Base-by-base conservation (phyloP, 495 filamentous ascomycete genomes). In the Podospora pseudopauciseta region DNA sequence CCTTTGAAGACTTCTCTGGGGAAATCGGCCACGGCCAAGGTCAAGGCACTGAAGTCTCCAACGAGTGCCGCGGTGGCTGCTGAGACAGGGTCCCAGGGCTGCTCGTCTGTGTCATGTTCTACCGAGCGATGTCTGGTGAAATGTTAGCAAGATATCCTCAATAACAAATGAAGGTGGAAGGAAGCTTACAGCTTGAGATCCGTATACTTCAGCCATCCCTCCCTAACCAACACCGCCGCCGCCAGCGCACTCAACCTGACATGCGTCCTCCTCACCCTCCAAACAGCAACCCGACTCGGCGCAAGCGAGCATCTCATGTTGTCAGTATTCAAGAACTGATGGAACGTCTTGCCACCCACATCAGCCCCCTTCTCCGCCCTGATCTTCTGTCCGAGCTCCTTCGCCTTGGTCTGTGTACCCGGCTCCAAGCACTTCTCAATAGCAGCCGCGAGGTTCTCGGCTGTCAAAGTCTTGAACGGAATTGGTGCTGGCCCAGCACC, bases 1-100 rank as follows among this genome's bases (percentile, higher is more conserved):
- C 85, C 85, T 34, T 71, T 71, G 68, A 92, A 88, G 19, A 96
- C 85, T 18, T 90, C 90, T 16, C 85, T 81, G 0, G 94, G 94
- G 26, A 97, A 86, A 70, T 96, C 92, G 4, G 90, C 91, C 34
- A 94, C 80, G 0, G 92, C 93, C 84, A 94, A 91, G 73, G 90
- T 84, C 61, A 98, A 86, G 67, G 83, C 89, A 18, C 87, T 83
- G 49, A 92, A 81, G 7, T 92, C 91, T 5, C 92, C 92, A 16
- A 94, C 80, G 2, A 97, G 76, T 0, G 92, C 90, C 19, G 88
- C 86, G 1, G 91, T 87, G 34, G 85, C 86, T 16, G 90, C 91
- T 7, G 89, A 87, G 19, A 94, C 84, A 0, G 91, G 91, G 67
- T 92, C 88, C 71, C 85, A 86, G 3, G 91, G 88, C 64, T 92